phyloP scores from a whole-genome alignment of 2,329 filamentous ascomycete genomes.

The Fusarium palustre region DNA sequence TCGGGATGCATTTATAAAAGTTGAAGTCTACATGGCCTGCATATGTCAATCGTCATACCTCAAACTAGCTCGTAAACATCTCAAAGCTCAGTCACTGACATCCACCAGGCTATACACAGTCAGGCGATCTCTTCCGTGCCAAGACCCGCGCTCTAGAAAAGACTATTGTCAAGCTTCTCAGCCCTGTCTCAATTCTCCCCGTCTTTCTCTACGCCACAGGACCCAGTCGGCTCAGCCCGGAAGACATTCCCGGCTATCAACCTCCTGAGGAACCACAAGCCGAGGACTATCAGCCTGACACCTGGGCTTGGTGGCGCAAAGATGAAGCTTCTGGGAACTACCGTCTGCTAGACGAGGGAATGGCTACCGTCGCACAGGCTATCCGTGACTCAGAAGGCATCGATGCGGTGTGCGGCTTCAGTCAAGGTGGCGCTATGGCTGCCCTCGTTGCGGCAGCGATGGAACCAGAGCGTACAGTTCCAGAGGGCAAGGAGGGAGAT shows the following conservation, averaged over 20 bases:
- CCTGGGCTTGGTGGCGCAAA: slow-evolving; percentile 85
- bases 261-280: slow-evolving; percentile 56
- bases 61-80: slow-evolving; percentile 1
- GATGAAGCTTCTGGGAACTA: slow-evolving; percentile 75
- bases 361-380: slow-evolving; percentile 70
- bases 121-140: slow-evolving; percentile 82
- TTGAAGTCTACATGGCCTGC: not conserved
- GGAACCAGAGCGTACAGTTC: slow-evolving; percentile 59
- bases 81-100: slow-evolving; percentile 20
- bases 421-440: slow-evolving; percentile 80
- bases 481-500: slow-evolving; percentile 47
- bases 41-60: not conserved
- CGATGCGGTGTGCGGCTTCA: slow-evolving; percentile 85
- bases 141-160: slow-evolving; percentile 92
- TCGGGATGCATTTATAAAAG: not conserved
- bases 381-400: slow-evolving; percentile 74
- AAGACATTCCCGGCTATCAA: slow-evolving; percentile 77
- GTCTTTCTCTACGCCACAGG: slow-evolving; percentile 76
- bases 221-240: slow-evolving; percentile 70
- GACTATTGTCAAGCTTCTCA: slow-evolving; percentile 78
- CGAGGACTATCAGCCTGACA: slow-evolving; percentile 68
- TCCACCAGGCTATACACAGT: slow-evolving; percentile 84
- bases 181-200: slow-evolving; percentile 65
- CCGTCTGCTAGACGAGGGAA: slow-evolving; percentile 74
- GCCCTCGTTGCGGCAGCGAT: slow-evolving; percentile 78